Evolutionary conservation across 2,329 filamentous ascomycete genomes (phyloP), one percentile per base, ranked within the genome.

Genomic region (Pseudogymnoascus sp.): DNA sequence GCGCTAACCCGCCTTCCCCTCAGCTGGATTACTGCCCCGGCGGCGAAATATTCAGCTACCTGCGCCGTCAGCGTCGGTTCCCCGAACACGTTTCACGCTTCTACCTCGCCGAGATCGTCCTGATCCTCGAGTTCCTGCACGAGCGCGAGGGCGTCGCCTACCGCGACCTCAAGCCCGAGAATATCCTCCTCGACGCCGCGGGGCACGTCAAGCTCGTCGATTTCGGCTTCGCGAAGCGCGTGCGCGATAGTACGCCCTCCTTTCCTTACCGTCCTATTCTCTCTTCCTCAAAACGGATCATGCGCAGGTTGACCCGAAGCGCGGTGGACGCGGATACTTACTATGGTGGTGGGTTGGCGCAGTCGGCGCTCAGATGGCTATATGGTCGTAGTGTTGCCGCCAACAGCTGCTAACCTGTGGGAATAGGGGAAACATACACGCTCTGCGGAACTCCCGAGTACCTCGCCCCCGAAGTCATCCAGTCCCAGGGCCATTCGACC

Each of bases 391-490:
- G 47, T 33, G 47, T 33, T 35, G 47, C 33, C 17, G 17, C 5
- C 15, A 36, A 35, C 40, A 29, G 26, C 26, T 39, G 26, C 57
- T 59, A 59, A 59, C 57, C 2, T 60, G 59, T 33, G 29, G 36
- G 60, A 50, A 65, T 66, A 80, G 78, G 79, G 70, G 89, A 92
- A 75, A 92, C 89, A 5, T 93, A 92, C 69, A 93, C 89, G 2
- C 80, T 93, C 29, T 93, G 89, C 74, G 89, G 89, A 59, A 93
- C 89, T 1, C 89, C 89, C 50, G 89, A 93, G 71, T 93, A 93
- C 72, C 84, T 93, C 50, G 89, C 89, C 1, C 89, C 89, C 4
- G 89, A 93, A 75, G 89, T 93, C 41, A 92, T 93, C 67, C 84
- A 90, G 66, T 92, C 90, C 72, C 91, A 90, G 71, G 89, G 88